phyloP scores from a whole-genome alignment of 148 eudicot genomes.

The Persicaria maculosa region DNA sequence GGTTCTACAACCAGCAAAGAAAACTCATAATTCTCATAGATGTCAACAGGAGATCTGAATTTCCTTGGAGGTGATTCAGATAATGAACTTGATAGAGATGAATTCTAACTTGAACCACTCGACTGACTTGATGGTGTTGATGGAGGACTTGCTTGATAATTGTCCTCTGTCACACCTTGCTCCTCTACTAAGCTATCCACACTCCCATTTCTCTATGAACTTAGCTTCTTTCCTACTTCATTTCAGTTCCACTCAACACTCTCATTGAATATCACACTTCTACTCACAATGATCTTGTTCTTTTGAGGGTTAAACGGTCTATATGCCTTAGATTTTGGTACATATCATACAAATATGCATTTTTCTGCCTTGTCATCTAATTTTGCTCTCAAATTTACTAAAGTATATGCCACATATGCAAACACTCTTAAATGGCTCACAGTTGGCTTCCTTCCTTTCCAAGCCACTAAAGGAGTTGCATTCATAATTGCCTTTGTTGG shows the following conservation, averaged over 20 bases:
- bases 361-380: slow-evolving; percentile 3
- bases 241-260: not conserved
- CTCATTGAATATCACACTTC: not conserved
- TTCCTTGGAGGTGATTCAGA: not conserved
- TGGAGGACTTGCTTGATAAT: not conserved
- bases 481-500: slow-evolving; percentile 13
- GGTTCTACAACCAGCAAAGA: not conserved
- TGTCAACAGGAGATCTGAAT: not conserved
- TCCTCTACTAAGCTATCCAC: not conserved
- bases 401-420: slow-evolving; percentile 17
- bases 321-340: not conserved
- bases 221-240: not conserved
- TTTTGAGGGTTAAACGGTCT: not conserved
- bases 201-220: not conserved
- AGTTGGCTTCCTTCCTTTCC: slow-evolving; percentile 5
- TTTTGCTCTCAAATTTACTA: not conserved
- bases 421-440: slow-evolving; percentile 2
- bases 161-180: not conserved
- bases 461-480: slow-evolving; percentile 10
- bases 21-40: too few relatives aligned
- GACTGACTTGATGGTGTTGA: too few relatives aligned
- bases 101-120: not conserved
- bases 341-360: not conserved
- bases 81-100: not conserved
- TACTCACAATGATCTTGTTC: too few relatives aligned